Conservation (phyloP, 2,329 filamentous ascomycete genomes). For the Fulvia fulva region DNA sequence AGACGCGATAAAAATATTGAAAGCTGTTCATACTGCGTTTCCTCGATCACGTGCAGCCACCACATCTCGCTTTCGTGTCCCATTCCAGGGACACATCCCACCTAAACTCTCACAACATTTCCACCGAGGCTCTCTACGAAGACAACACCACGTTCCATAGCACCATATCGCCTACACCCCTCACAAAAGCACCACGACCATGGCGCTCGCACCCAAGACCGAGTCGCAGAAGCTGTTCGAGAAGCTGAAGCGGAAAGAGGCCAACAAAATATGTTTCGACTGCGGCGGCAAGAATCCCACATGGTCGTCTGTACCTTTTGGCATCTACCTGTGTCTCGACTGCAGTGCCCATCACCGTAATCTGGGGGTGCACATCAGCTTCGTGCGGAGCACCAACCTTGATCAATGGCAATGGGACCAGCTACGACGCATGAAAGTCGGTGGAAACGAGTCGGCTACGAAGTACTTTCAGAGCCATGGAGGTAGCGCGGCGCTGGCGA, state of each 20-base stretch:
- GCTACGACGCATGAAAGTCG: constrained; percentile 94
- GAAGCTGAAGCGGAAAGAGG: constrained; percentile 89
- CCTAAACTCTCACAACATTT: background rate
- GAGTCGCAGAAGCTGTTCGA: constrained; percentile 97
- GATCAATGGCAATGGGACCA: constrained; percentile 99
- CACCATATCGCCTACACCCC: background rate
- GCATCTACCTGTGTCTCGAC: constrained; percentile 96
- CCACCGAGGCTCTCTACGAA: background rate
- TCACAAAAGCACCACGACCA: constrained; percentile 26
- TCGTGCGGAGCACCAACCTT: constrained; percentile 96
- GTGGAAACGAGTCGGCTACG: constrained; percentile 94
- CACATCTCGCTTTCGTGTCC: background rate
- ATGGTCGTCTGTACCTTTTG: constrained; percentile 88
- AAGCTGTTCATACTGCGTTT: no score
- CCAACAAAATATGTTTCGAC: constrained; percentile 99
- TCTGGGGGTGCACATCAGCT: constrained; percentile 97
- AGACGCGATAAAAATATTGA: no score
- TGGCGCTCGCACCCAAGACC: constrained; percentile 75
- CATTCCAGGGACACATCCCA: background rate
- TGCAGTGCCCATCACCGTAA: constrained; percentile 97
- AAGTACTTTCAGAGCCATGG: constrained; percentile 98
- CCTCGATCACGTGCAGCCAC: background rate
- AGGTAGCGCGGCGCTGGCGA: constrained; percentile 85
- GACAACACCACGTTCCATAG: background rate
- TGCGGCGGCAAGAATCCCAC: constrained; percentile 96